Evolutionary conservation across 768 basidiomycete genomes (phyloP), one percentile per base, ranked within the genome.

Genomic region (Tulasnella sp.): DNA sequence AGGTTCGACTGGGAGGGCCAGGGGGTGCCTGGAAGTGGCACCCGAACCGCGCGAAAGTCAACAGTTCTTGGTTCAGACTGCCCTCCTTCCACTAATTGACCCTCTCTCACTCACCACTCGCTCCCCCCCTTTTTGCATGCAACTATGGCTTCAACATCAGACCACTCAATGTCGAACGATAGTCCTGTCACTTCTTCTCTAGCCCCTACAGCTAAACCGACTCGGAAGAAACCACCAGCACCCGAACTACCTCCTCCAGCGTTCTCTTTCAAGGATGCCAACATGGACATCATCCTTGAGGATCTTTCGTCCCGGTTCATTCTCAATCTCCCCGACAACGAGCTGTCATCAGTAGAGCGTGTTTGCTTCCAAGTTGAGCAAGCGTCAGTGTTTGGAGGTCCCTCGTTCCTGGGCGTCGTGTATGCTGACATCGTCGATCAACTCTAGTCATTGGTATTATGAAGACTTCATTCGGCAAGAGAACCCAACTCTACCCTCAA

Each of bases 341-440:
- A 99, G 84, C 89, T 97, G 75, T 88, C 89, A 70, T 94, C 93
- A 19, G 86, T 97, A 74, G 96, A 97, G 81, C 90, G 97, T 77
- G 90, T 99, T 80, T 98, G 94, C 85, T 99, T 99, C 85, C 97
- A 99, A 84, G 94, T 99, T 78, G 97, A 99, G 83, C 96, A 99
- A 87, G 97, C 97, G 94, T 99, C 82, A 81, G 95, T n/a, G n/a
- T n/a, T 34, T 87, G 25, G n/a, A 14, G 11, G 17, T 49, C 71
- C 69, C 78, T 58, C 34, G 71, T 40, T 76, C 77, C 73, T 45
- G 64, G n/a, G 77, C 67, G 72, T 79, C 72, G 75, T 37, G 45
- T 77, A 70, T 77, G 71, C 67, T 72, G 54, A 45, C 40, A 75
- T 76, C 79, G 79, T 25, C 79, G 77, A 71, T 40, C 40, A 45